These are phyloP conservation scores for Papiliotrema terrestris DNA, from an alignment of 1,284 basidiomycete genomes.

Conservation along the genomic window DNA sequence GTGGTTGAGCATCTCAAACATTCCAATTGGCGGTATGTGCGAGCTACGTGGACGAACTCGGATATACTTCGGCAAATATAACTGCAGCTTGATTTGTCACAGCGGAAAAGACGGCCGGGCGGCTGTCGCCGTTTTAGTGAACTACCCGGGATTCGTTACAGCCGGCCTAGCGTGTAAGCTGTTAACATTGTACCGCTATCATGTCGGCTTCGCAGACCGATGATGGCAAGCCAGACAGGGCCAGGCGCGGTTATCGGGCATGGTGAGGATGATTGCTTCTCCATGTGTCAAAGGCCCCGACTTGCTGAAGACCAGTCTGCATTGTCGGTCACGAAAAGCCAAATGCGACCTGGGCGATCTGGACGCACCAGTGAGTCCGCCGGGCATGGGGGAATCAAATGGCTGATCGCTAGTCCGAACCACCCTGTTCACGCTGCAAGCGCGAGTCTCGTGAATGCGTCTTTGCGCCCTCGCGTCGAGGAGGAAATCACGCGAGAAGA, in stretches of 20 bases:
- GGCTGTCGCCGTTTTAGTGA: too few relatives aligned
- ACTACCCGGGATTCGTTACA: too few relatives aligned
- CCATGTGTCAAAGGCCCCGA: background rate
- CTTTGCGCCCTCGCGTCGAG: slow-evolving; percentile 45
- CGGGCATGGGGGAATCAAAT: slow-evolving; percentile 45
- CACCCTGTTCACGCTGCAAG: slow-evolving; percentile 50
- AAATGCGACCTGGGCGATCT: slow-evolving; percentile 36
- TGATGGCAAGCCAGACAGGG: slow-evolving; percentile 14
- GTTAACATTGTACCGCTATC: too few relatives aligned
- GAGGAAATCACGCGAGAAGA: slow-evolving; percentile 40
- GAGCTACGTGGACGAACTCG: too few relatives aligned
- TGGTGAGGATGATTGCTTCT: slow-evolving; percentile 24
- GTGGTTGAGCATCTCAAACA: too few relatives aligned
- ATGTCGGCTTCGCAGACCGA: background rate
- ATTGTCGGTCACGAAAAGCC: slow-evolving; percentile 41
- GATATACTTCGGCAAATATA: too few relatives aligned
- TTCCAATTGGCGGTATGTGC: too few relatives aligned
- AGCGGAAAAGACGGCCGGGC: too few relatives aligned
- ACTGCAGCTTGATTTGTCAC: too few relatives aligned
- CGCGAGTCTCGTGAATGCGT: slow-evolving; percentile 50
- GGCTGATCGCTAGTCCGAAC: slow-evolving; percentile 34
- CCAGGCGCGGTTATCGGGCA: slow-evolving; percentile 39
- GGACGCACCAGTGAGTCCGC: background rate
- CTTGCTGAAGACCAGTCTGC: slow-evolving; percentile 21
- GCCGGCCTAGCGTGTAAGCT: too few relatives aligned